Percentiles rank a stretch among this genome's conserved stretches.
Evolutionary conservation across 1,139 yeast species (phyloP).

Genomic region (Saccharomyces hybrid): DNA sequence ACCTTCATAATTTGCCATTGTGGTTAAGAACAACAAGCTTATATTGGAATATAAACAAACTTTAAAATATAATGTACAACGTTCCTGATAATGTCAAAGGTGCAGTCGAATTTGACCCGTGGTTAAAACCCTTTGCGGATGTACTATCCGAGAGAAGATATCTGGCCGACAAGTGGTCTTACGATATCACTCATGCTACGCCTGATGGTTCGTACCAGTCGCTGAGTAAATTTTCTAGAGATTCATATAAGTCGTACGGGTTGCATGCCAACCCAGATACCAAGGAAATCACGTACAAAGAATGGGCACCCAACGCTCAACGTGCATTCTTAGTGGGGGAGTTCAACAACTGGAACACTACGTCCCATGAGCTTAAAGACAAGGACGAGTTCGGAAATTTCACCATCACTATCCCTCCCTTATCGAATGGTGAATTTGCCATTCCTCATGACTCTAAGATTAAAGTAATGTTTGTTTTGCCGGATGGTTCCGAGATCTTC

Average conservation of each 20-base stretch:
- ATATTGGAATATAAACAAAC: neutral
- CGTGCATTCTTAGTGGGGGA: slow-evolving; percentile 79
- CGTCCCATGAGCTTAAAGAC: slow-evolving; percentile 43
- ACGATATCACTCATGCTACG: slow-evolving; percentile 29
- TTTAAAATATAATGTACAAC: slow-evolving; percentile 11
- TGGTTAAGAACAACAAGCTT: neutral
- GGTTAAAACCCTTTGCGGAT: slow-evolving; percentile 69
- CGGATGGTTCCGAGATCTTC: slow-evolving; percentile 64
- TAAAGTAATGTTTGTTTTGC: slow-evolving; percentile 60
- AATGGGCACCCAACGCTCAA: slow-evolving; percentile 86
- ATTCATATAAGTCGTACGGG: slow-evolving; percentile 62
- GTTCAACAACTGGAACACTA: slow-evolving; percentile 73
- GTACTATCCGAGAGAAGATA: slow-evolving; percentile 49
- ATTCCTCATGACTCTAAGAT: slow-evolving; percentile 77
- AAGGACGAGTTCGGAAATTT: slow-evolving; percentile 65
- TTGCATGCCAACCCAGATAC: slow-evolving; percentile 51
- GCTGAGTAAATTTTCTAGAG: slow-evolving; percentile 40
- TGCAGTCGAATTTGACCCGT: slow-evolving; percentile 69
- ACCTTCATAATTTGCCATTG: neutral
- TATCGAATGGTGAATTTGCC: slow-evolving; percentile 47
- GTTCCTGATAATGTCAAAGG: slow-evolving; percentile 44
- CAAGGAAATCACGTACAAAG: slow-evolving; percentile 55
- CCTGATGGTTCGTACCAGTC: slow-evolving; percentile 30
- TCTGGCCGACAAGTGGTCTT: slow-evolving; percentile 51
- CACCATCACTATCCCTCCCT: slow-evolving; percentile 47